Evolutionary conservation across 129 eudicot species (phyloP), one percentile per base, ranked within the genome.

Genomic region (Pseudognaphalium luteoalbum): DNA sequence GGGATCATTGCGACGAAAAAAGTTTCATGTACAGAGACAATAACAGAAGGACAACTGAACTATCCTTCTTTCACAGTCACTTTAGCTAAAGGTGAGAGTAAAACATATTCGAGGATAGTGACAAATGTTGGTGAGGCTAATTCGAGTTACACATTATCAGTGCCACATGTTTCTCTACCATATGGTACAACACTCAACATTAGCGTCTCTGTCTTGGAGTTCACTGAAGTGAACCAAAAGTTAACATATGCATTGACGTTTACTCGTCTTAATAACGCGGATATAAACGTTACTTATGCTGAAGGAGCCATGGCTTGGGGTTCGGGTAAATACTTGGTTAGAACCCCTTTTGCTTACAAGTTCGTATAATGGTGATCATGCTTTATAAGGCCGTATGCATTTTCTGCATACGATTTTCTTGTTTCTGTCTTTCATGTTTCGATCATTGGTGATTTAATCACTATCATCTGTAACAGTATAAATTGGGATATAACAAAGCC

Each of bases 41-140:
- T 85, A 60, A 59, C 76, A 1, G 88, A 82, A 82, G 86, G 76
- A 30, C 74, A 88, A 65, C 56, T 85, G 5, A 88, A 88, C 76
- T 85, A 88, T 63, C 90, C 93, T 63, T 85, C 90, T 0, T 85
- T 72, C 29, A 51, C 79, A 1, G 25, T 83, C 30, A 66, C 73
- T 1, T 32, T 78, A 30, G 82, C 79, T 5, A 80, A 19, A 0
- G 82, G 72, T 3, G 84, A 44, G 32, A 51, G 32, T 0, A 76
- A 82, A 44, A 74, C 77, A 0, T 87, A 79, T 66, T 42, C 82
- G 20, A 82, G 92, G 81, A 83, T 78, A 1, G 87, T 87, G 71
- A 82, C 89, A 2, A 87, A 87, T 42, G 92, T 87, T 20, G 92
- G 92, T 3, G 78, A 32, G 61, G 82, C 84, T 41, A 75, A 50